Base-by-base conservation (phyloP, 305 asterid genomes). In the Plantago rigida region DNA sequence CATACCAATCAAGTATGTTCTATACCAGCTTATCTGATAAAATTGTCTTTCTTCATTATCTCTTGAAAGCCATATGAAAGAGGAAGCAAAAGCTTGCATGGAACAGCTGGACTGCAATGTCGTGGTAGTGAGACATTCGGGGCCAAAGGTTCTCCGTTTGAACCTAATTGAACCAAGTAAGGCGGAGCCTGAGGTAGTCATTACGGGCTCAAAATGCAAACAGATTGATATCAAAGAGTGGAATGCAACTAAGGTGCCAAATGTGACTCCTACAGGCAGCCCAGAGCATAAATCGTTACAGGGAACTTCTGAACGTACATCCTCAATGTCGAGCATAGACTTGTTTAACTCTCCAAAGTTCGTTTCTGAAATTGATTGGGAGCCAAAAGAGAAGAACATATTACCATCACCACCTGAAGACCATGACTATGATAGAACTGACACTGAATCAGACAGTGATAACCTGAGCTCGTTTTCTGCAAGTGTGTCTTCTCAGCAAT, bases 211-310 rank as follows among this genome's bases (percentile, higher is more conserved):
- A 44, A 81, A 71, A 41, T 62, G 29, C 42, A 50, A 26, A 51
- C 62, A 63, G 51, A 63, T 66, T 12, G 62, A 59, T 56, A 58
- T 76, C 6, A 72, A 59, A 62, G 41, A 60, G 47, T 64, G 76
- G 77, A 66, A 76, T 61, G 62, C 64, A 51, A 78, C 68, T 15
- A 84, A 73, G 73, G 96, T 78, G 62, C 97, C 91, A 13, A 87
- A 87, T 36, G 96, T 81, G 76, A 90, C 95, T 68, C 97, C 95
- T 10, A 80, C 80, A 15, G 73, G 82, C 83, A 87, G 97, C 74
- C 95, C 95, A 0, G 94, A 77, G 42, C 77, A 72, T 63, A 47
- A 75, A 56, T 71, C 80, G 15, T 75, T 68, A 54, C 69, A 76
- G 50, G 46, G 66, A 42, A 75, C 72, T 13, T 75, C 66, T 26